These are phyloP conservation scores for Cunninghamia lanceolata DNA, from an alignment of 75 land plant genomes.

Conservation along the genomic window DNA sequence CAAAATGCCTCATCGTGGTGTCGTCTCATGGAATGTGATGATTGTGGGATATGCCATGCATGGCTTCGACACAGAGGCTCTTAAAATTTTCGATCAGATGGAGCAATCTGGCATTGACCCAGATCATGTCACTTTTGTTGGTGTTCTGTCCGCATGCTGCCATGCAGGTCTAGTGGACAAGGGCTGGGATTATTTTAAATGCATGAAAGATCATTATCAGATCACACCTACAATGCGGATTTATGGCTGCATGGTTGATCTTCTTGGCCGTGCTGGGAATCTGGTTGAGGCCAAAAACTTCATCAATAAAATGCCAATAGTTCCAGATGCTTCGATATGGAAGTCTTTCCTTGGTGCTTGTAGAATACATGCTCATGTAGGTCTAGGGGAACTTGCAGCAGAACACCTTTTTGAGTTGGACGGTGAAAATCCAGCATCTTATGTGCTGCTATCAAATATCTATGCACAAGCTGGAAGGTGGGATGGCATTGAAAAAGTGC, in stretches of 20 bases:
- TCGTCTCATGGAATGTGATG: conserved; percentile 42
- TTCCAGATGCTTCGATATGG: conserved; percentile 26
- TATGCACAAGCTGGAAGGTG: conserved; percentile 37
- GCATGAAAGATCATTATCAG: conserved; percentile 22
- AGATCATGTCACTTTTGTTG: conserved; percentile 34
- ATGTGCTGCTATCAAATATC: conserved; percentile 39
- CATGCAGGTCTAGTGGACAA: conserved; percentile 36
- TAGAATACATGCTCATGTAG: conserved; percentile 18
- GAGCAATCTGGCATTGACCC: conserved; percentile 30
- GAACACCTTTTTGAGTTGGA: conserved; percentile 31
- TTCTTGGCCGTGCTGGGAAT: conserved; percentile 37
- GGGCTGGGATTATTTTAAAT: conserved; percentile 19
- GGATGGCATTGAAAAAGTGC: conserved; percentile 22
- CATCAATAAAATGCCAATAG: conserved; percentile 36
- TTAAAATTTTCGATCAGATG: conserved; percentile 33
- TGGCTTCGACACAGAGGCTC: conserved; percentile 42
- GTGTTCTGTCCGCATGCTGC: conserved; percentile 47
- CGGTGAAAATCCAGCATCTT: conserved; percentile 31
- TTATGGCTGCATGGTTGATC: conserved; percentile 50
- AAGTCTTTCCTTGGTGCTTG: conserved; percentile 36
- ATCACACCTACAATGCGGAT: conserved; percentile 33
- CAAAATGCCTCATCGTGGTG: conserved; percentile 19
- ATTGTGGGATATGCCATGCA: conserved; percentile 46
- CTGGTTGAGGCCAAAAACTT: conserved; percentile 20
- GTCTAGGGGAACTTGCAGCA: conserved; percentile 22